These are phyloP conservation scores for Tricharina praecox DNA, from an alignment of 495 filamentous ascomycete genomes.

Conservation along the genomic window DNA sequence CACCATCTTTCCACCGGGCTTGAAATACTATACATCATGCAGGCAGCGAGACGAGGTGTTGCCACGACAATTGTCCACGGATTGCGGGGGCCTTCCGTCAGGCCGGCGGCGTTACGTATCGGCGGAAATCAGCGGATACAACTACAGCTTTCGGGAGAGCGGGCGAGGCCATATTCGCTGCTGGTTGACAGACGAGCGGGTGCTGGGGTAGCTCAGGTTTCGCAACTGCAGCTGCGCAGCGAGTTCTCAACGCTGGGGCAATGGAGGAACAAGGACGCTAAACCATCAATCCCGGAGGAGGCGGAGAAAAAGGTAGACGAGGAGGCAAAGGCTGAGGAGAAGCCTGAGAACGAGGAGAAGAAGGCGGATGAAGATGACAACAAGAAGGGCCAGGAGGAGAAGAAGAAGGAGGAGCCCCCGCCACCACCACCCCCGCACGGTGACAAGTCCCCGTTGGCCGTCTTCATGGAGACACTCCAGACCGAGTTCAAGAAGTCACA, in stretches of 20 bases:
- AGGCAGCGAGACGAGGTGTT: background rate
- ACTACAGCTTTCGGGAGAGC: background rate
- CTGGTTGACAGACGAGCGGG: background rate
- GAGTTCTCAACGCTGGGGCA: constrained; percentile 33
- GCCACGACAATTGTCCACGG: background rate
- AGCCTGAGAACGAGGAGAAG: too few species aligned
- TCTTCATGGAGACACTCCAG: constrained; percentile 89
- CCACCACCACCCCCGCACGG: constrained; percentile 88
- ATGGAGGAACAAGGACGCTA: constrained; percentile 20
- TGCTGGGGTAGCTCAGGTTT: background rate
- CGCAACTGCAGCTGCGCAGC: constrained; percentile 22
- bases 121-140: constrained; percentile 24
- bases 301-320: constrained; percentile 32
- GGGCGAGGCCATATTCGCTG: background rate
- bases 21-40: background rate
- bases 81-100: background rate
- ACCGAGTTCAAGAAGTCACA: constrained; percentile 90
- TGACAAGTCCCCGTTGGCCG: constrained; percentile 94
- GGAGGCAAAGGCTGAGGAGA: constrained; percentile 33
- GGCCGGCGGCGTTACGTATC: constrained; percentile 12
- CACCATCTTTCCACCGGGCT: too few species aligned
- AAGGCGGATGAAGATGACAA: constrained; percentile 34
- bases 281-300: constrained; percentile 29
- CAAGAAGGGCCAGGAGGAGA: constrained; percentile 35
- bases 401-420: constrained; percentile 50